Percentiles rank a stretch among this genome's conserved stretches.
Evolutionary conservation across 805 yeast genomes (phyloP).

Genomic region (Candida maris): DNA sequence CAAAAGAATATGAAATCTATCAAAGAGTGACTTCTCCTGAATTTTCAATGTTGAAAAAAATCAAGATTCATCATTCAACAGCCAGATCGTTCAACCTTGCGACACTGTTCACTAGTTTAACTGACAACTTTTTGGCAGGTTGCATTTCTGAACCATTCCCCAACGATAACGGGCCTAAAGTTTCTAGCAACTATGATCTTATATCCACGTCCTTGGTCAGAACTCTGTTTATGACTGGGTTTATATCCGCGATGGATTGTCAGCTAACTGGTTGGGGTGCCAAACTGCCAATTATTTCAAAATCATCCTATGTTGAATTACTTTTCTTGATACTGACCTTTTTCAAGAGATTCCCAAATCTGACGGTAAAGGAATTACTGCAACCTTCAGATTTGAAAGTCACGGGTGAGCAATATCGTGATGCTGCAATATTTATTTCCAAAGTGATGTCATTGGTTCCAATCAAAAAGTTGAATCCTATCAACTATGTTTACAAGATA

Average conservation of each 20-base stretch:
- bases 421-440: constrained; percentile 40
- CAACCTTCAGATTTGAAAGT: constrained; percentile 32
- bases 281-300: constrained; percentile 38
- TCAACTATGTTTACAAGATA: constrained; percentile 64
- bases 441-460: constrained; percentile 47
- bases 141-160: constrained; percentile 13
- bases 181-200: constrained; percentile 48
- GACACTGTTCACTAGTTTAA: constrained; percentile 29
- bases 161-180: constrained; percentile 27
- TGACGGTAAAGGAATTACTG: constrained; percentile 41
- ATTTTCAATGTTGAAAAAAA: constrained; percentile 37
- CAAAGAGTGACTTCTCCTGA: constrained; percentile 55
- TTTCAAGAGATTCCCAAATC: constrained; percentile 32
- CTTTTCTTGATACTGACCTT: constrained; percentile 47
- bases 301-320: constrained; percentile 32
- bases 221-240: constrained; percentile 47
- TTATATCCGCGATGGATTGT: constrained; percentile 40
- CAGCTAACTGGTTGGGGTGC: constrained; percentile 51
- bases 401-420: constrained; percentile 36
- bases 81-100: constrained; percentile 32
- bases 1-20: constrained; percentile 36
- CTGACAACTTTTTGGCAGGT: constrained; percentile 29
- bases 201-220: constrained; percentile 55
- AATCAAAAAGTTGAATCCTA: constrained; percentile 45
- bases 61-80: constrained; percentile 30